These are phyloP conservation scores for Phytophthora citricola DNA, from an alignment of 352 stramenopile genomes.

Conservation along the genomic window DNA sequence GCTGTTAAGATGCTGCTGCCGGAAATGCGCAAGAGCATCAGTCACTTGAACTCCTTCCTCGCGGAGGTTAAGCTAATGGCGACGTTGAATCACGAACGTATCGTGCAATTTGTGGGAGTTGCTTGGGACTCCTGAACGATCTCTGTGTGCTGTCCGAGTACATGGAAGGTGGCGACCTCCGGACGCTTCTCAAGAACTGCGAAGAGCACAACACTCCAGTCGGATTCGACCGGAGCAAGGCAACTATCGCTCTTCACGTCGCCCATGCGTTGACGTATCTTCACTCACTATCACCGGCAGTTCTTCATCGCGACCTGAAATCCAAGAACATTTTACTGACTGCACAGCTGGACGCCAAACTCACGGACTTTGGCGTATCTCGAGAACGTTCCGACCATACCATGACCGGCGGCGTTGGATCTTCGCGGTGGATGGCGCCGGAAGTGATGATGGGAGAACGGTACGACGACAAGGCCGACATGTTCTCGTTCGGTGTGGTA, in stretches of 20 bases:
- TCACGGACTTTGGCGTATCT: constrained; percentile 49
- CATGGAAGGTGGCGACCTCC: constrained; percentile 55
- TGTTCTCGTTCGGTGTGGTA: constrained; percentile 58
- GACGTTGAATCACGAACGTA: constrained; percentile 44
- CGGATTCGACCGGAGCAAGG: constrained; percentile 38
- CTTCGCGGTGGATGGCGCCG: constrained; percentile 52
- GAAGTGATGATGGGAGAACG: constrained; percentile 53
- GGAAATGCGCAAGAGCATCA: constrained; percentile 45
- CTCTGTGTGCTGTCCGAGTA: constrained; percentile 55
- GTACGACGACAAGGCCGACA: constrained; percentile 55
- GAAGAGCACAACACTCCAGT: constrained; percentile 34
- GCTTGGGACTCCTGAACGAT: constrained; percentile 56
- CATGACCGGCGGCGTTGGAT: constrained; percentile 49
- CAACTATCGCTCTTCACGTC: constrained; percentile 40
- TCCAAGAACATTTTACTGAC: constrained; percentile 49
- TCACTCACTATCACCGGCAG: constrained; percentile 39
- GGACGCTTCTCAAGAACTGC: constrained; percentile 38
- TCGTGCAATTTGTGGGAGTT: constrained; percentile 57
- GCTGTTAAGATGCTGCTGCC: constrained; percentile 45
- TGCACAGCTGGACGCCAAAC: constrained; percentile 32
- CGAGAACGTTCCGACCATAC: constrained; percentile 40
- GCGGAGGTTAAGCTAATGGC: constrained; percentile 46
- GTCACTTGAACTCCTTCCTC: constrained; percentile 41
- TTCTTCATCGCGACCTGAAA: constrained; percentile 44
- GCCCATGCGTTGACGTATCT: constrained; percentile 48